These are phyloP conservation scores for Cytospora piceae DNA, from an alignment of 2,329 filamentous ascomycete species.

Conservation along the genomic window DNA sequence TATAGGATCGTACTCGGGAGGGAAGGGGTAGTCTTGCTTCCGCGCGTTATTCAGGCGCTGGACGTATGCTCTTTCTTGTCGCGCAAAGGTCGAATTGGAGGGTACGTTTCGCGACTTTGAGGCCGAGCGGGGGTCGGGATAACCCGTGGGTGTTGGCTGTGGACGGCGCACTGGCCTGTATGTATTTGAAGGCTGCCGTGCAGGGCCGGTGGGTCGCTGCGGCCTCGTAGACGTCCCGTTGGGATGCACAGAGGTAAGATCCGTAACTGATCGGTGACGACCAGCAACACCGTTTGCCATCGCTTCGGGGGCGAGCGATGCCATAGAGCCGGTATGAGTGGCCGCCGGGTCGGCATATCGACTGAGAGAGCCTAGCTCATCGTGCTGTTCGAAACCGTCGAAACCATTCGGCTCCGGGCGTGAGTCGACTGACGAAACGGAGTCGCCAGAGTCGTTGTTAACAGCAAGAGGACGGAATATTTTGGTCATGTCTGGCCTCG, in stretches of 20 bases:
- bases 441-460: constrained; percentile 53
- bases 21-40: constrained; percentile 72
- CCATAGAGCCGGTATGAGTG: constrained; percentile 46
- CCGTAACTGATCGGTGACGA: constrained; percentile 44
- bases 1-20: constrained; percentile 37
- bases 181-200: constrained; percentile 76
- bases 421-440: constrained; percentile 51
- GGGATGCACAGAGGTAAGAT: constrained; percentile 37
- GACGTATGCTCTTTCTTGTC: constrained; percentile 93
- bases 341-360: constrained; percentile 48
- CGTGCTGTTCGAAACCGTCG: constrained; percentile 48
- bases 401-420: constrained; percentile 49
- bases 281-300: constrained; percentile 48
- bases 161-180: constrained; percentile 70
- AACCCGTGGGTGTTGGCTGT: constrained; percentile 41
- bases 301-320: constrained; percentile 47
- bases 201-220: constrained; percentile 70
- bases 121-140: constrained; percentile 50
- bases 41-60: constrained; percentile 71
- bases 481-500: constrained; percentile 48
- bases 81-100: constrained; percentile 59
- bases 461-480: constrained; percentile 42
- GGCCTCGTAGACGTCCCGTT: constrained; percentile 49
- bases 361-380: constrained; percentile 50
- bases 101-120: constrained; percentile 55